Percentiles rank a stretch among this genome's conserved stretches.
Evolutionary conservation across 768 basidiomycete species (phyloP).

Genomic region (Gyrodon lividus): DNA sequence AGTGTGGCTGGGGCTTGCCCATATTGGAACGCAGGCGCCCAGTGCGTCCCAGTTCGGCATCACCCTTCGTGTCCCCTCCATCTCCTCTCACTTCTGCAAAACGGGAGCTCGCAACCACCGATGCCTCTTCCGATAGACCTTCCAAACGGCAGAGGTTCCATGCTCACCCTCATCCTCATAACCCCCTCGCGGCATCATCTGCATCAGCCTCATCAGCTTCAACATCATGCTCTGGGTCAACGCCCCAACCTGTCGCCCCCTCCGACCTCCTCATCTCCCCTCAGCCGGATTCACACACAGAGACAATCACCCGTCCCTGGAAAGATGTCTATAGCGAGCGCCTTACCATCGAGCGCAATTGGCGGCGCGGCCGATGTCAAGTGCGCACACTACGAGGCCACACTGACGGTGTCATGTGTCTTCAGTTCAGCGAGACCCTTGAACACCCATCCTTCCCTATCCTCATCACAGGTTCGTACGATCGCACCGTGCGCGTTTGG

Average conservation of each 20-base stretch:
- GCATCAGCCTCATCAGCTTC: slow-evolving; percentile 18
- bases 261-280: slow-evolving; percentile 30
- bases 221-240: slow-evolving; percentile 7
- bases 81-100: slow-evolving; percentile 33
- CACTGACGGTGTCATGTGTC: slow-evolving; percentile 94
- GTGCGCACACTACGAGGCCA: slow-evolving; percentile 89
- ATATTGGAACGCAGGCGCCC: slow-evolving; percentile 74
- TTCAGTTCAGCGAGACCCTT: slow-evolving; percentile 89
- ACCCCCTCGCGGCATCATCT: neutral
- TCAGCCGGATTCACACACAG: slow-evolving; percentile 23
- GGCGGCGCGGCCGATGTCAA: slow-evolving; percentile 89
- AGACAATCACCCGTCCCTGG: slow-evolving; percentile 82
- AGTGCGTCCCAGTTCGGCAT: slow-evolving; percentile 39
- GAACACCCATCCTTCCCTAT: slow-evolving; percentile 85
- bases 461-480: slow-evolving; percentile 97
- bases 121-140: slow-evolving; percentile 33
- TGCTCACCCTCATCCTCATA: neutral
- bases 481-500: slow-evolving; percentile 93
- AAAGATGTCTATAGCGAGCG: slow-evolving; percentile 98
- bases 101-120: slow-evolving; percentile 37
- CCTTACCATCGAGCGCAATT: slow-evolving; percentile 94
- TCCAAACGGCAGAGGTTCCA: slow-evolving; percentile 49
- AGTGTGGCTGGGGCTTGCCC: slow-evolving; percentile 97
- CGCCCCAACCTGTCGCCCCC: slow-evolving; percentile 2
- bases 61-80: slow-evolving; percentile 36